A percentile compares a stretch with the other conserved stretches of the same genome.
phyloP scores from a whole-genome alignment of 2,329 filamentous ascomycete species.

The Cordyceps farinosa region DNA sequence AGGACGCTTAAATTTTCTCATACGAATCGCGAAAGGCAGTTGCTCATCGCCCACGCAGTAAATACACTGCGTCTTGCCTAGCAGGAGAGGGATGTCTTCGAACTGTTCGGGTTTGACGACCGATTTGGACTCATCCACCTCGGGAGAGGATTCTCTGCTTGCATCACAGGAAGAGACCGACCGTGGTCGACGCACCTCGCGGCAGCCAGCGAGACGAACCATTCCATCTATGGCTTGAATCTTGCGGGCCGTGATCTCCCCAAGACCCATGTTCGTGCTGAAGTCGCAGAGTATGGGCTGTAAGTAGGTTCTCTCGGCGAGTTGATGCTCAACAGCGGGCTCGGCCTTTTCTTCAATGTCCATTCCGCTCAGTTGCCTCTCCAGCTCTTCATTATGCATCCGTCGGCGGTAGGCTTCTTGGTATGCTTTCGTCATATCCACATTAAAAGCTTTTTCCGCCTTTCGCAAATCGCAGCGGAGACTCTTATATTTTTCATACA shows the following conservation, averaged over 20 bases:
- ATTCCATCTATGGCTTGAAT: slow-evolving; percentile 17
- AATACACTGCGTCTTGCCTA: slow-evolving; percentile 17
- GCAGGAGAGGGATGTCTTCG: slow-evolving; percentile 16
- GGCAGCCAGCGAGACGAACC: slow-evolving; percentile 16
- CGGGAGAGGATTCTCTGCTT: slow-evolving; percentile 1
- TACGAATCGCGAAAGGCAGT: background rate
- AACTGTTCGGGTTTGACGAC: background rate
- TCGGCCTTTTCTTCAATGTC: background rate
- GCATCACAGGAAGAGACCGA: background rate
- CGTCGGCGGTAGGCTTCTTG: slow-evolving; percentile 10
- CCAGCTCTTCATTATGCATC: slow-evolving; percentile 16
- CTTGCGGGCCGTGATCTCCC: slow-evolving; percentile 7
- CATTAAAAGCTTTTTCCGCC: slow-evolving; percentile 13
- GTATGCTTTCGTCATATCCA: slow-evolving; percentile 15
- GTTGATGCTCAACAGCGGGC: slow-evolving; percentile 3
- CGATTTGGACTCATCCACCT: background rate
- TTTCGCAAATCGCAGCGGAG: background rate
- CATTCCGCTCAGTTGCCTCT: slow-evolving; percentile 3
- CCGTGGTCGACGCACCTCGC: slow-evolving; percentile 15
- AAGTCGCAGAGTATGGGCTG: slow-evolving; percentile 14
- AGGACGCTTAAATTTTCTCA: slow-evolving; percentile 16
- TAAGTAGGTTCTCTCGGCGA: slow-evolving; percentile 4
- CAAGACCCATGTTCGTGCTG: background rate
- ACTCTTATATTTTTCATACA: background rate
- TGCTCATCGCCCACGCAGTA: slow-evolving; percentile 18